phyloP scores from a whole-genome alignment of 257 asterid genomes.

The Solanum chmielewskii region DNA sequence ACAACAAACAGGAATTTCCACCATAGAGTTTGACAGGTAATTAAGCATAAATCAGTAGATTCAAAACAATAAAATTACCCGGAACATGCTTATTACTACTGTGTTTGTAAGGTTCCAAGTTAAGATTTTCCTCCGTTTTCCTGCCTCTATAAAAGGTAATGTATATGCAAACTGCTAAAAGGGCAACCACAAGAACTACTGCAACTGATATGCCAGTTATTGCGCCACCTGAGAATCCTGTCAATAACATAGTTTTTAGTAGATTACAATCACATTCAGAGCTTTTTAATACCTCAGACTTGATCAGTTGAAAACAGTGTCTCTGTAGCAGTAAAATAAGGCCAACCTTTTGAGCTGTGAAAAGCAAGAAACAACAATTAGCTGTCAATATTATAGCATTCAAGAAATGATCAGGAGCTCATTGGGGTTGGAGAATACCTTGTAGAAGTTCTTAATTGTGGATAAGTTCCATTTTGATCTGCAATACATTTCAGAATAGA shows the following conservation, averaged over 20 bases:
- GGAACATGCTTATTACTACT: conserved; percentile 8
- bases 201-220: conserved; percentile 70
- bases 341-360: conserved; percentile 80
- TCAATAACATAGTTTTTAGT: neutral
- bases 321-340: neutral
- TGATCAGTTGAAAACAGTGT: neutral
- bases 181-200: conserved; percentile 25
- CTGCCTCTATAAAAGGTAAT: conserved; percentile 25
- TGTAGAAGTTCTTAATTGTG: conserved; percentile 30
- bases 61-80: conserved; percentile 21
- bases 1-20: neutral
- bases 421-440: conserved; percentile 30
- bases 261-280: conserved; percentile 1
- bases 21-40: neutral
- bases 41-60: neutral
- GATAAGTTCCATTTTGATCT: conserved; percentile 82
- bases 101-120: conserved; percentile 6
- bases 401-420: neutral
- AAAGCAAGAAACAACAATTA: conserved; percentile 10
- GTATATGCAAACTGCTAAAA: conserved; percentile 36
- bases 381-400: neutral
- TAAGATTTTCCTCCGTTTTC: conserved; percentile 13
- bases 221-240: conserved; percentile 70
- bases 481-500: conserved; percentile 16
- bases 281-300: neutral